A percentile compares a stretch with the other conserved stretches of the same genome.
Evolutionary conservation across 1,139 yeast genomes (phyloP).

Genomic region (Saccharomyces hybrid): DNA sequence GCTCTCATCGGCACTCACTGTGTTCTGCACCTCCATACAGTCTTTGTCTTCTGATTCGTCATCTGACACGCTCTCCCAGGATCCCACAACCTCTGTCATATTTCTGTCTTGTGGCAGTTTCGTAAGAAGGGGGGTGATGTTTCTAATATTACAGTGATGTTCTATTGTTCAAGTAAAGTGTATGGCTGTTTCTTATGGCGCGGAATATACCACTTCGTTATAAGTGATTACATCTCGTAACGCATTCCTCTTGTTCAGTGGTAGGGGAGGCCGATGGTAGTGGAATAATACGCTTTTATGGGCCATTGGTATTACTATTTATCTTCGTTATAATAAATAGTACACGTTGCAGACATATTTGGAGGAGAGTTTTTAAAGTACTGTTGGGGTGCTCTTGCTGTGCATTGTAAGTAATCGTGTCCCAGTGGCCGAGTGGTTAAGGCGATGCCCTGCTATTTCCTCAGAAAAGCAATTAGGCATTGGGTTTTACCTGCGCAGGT

Average conservation of each 20-base stretch:
- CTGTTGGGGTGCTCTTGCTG: too few species aligned
- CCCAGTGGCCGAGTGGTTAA: conserved; percentile 84
- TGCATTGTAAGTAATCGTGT: conserved; percentile 21
- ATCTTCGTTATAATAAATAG: too few species aligned
- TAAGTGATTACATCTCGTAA: not conserved
- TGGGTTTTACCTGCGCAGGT: conserved; percentile 58
- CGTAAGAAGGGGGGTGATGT: not conserved
- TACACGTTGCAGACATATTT: too few species aligned
- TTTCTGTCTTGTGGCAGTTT: not conserved
- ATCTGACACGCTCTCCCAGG: not conserved
- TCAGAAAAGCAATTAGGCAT: conserved; percentile 36
- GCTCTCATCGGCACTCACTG: not conserved
- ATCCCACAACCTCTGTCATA: not conserved
- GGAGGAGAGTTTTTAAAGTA: too few species aligned
- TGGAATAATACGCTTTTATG: too few species aligned
- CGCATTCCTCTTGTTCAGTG: not conserved
- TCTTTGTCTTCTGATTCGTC: not conserved
- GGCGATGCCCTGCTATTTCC: conserved; percentile 74
- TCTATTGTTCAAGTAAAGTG: not conserved
- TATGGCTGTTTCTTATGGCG: not conserved
- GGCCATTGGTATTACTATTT: not conserved
- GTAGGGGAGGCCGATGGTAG: not conserved
- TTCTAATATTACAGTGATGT: not conserved
- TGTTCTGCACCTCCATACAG: not conserved
- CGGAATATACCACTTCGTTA: not conserved